These are phyloP conservation scores for Juglanconis oblonga DNA, from an alignment of 2,329 filamentous ascomycete species.

Conservation along the genomic window DNA sequence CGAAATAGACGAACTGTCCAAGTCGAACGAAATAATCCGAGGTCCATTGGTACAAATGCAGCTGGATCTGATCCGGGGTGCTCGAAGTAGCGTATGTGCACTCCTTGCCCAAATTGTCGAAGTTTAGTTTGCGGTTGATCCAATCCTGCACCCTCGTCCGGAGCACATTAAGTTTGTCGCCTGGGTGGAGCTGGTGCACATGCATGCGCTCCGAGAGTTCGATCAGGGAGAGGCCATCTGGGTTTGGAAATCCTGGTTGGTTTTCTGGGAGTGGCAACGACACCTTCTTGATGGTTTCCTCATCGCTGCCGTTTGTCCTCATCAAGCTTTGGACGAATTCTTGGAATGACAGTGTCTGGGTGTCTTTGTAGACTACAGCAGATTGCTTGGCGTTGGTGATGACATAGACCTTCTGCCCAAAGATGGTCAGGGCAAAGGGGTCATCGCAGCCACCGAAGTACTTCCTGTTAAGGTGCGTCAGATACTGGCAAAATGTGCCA, in stretches of 20 bases:
- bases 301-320: constrained; percentile 19
- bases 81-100: constrained; percentile 1
- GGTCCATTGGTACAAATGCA: constrained; percentile 22
- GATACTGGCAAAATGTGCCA: not conserved
- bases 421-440: constrained; percentile 24
- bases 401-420: constrained; percentile 24
- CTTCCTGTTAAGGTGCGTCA: not conserved
- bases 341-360: constrained; percentile 23
- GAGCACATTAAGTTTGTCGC: constrained; percentile 20
- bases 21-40: constrained; percentile 23
- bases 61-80: not conserved
- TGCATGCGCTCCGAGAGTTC: constrained; percentile 21
- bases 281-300: constrained; percentile 19
- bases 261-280: constrained; percentile 16
- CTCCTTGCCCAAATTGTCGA: constrained; percentile 6
- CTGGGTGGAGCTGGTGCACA: constrained; percentile 21
- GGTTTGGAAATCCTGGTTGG: constrained; percentile 26
- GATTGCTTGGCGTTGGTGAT: constrained; percentile 23
- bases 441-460: constrained; percentile 7
- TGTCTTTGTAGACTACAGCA: constrained; percentile 23
- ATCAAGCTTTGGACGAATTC: constrained; percentile 17
- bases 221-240: constrained; percentile 20
- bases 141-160: constrained; percentile 19
- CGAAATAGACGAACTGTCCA: constrained; percentile 25
- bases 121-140: constrained; percentile 17